Evolutionary conservation across 192 early-diverging fungal species (phyloP), one percentile per base, ranked within the genome.

Genomic region (Spizellomyces punctatus): DNA sequence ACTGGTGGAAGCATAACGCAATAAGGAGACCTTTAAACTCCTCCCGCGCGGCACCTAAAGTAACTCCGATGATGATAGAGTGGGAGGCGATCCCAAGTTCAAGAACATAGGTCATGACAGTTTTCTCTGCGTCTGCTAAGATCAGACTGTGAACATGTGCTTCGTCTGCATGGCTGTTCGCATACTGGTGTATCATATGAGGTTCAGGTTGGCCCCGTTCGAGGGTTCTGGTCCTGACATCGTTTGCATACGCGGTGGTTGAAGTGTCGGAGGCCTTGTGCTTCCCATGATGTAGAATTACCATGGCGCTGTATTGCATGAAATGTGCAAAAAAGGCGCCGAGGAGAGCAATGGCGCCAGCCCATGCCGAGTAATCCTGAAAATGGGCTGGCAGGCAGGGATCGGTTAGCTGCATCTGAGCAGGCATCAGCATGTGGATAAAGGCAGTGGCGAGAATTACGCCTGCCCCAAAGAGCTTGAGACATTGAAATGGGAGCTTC

Each of bases 381-480:
- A 76, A 79, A 54, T 67, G 21, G 5, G 57, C 60, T 0, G 75
- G 60, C 12, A 82, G 64, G 65, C 80, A 82, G 4, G 41, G 21
- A 63, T 67, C 64, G 64, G 79, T 74, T 17, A 82, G 69, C 41
- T 52, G 36, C 22, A 67, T 55, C 19, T 46, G 43, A 9, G 71
- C 80, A 19, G 76, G 71, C 17, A 47, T 19, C 27, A 84, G 71
- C 52, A 86, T 63, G 70, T 84, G 82, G 47, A 86, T 76, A 58
- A 69, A 79, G 45, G 82, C 82, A 1, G 81, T 83, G 42, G 76
- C 73, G 6, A 69, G 47, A 52, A 86, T 83, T 47, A 83, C 79
- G 22, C 85, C 85, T 43, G 67, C 67, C 47, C 85, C 82, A 76
- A 86, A 86, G 36, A 86, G 60, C 71, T 86, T 86, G 50, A 83